A percentile compares a stretch with the other conserved stretches of the same genome.
These are phyloP conservation scores for Trichoderma virens DNA, from an alignment of 495 filamentous ascomycete species.

Conservation along the genomic window DNA sequence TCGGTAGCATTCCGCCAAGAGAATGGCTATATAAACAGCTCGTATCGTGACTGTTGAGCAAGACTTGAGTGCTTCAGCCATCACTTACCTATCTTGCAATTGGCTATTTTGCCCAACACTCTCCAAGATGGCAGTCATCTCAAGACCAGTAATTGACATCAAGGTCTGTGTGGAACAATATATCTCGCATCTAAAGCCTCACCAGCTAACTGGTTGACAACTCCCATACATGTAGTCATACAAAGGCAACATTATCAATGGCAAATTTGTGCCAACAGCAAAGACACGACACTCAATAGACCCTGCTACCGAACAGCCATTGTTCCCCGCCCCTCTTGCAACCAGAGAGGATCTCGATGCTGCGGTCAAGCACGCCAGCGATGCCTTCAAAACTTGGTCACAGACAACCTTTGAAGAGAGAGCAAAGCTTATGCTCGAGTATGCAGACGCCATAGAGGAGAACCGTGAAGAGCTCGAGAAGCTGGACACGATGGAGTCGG, in stretches of 20 bases:
- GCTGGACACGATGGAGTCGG: constrained; percentile 6
- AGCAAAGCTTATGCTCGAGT: constrained; percentile 44
- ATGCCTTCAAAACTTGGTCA: constrained; percentile 39
- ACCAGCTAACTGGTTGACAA: background rate
- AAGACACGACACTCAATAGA: constrained; percentile 27
- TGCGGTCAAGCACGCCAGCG: constrained; percentile 37
- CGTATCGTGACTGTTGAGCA: too few relatives aligned
- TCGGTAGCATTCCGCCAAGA: too few relatives aligned
- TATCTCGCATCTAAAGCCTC: background rate
- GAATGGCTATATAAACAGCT: too few relatives aligned
- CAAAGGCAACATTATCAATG: constrained; percentile 36
- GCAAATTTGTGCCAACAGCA: constrained; percentile 28
- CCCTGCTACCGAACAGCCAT: constrained; percentile 38
- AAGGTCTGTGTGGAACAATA: background rate
- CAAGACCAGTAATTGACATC: background rate
- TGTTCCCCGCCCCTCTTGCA: constrained; percentile 40
- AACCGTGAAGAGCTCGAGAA: constrained; percentile 20
- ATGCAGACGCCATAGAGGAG: constrained; percentile 28
- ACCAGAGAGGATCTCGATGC: constrained; percentile 40
- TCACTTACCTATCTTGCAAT: background rate
- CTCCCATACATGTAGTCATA: background rate
- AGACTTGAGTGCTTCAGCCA: background rate
- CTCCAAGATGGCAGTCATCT: background rate
- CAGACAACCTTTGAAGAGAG: constrained; percentile 38
- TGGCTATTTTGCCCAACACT: background rate